Evolutionary conservation across 441 rosid genomes (phyloP).

Genomic region (Croton setiger): DNA sequence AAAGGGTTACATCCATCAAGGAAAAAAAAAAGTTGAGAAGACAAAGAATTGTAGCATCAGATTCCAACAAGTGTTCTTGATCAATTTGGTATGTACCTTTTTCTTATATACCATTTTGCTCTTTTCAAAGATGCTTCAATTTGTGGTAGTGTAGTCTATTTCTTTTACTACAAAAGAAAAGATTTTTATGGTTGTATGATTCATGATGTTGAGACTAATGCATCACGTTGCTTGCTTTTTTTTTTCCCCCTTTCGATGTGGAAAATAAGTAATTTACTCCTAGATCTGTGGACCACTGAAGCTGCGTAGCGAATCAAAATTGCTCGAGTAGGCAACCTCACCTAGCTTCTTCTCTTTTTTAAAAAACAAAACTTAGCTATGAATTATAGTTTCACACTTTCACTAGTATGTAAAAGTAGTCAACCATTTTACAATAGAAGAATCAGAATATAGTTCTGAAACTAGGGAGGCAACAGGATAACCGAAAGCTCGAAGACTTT

Average conservation of each 20-base stretch:
- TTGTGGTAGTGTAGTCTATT: constrained; percentile 19
- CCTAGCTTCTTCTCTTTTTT: neutral
- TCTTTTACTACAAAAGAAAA: constrained; percentile 14
- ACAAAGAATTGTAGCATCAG: constrained; percentile 21
- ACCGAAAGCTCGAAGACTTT: constrained; percentile 37
- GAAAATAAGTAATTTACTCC: constrained; percentile 13
- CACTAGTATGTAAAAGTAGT: constrained; percentile 2
- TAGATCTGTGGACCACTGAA: constrained; percentile 29
- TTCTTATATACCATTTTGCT: constrained; percentile 20
- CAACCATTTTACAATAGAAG: constrained; percentile 16
- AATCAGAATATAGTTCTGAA: constrained; percentile 39
- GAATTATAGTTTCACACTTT: constrained; percentile 14
- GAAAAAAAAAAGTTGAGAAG: neutral
- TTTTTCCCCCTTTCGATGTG: neutral
- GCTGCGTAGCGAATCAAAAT: constrained; percentile 28
- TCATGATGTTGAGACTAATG: constrained; percentile 12
- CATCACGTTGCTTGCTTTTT: neutral
- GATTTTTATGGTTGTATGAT: too few relatives aligned
- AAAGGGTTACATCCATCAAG: neutral
- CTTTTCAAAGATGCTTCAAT: constrained; percentile 26
- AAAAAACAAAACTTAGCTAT: neutral
- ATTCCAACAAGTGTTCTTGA: constrained; percentile 21
- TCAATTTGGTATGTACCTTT: constrained; percentile 14
- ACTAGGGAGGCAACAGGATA: constrained; percentile 25
- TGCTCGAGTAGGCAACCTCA: constrained; percentile 11